Evolutionary conservation across 2,329 filamentous ascomycete species (phyloP).

Genomic region (Drechslerella dactyloides): DNA sequence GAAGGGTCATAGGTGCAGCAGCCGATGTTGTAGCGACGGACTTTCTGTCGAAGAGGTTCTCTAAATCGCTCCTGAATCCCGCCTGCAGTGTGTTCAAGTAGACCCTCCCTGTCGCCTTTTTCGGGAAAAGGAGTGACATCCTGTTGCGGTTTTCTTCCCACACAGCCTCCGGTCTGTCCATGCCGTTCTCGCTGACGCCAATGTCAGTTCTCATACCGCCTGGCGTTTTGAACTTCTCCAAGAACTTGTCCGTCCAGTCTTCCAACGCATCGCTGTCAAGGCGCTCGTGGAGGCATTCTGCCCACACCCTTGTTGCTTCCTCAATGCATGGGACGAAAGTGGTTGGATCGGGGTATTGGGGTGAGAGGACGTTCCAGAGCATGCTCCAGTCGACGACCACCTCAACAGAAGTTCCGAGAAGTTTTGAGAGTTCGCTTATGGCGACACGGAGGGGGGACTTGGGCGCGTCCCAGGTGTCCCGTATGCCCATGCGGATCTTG

Average conservation of each 20-base stretch:
- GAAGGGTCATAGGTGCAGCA: conserved; percentile 22
- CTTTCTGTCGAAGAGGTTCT: conserved; percentile 42
- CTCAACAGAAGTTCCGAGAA: conserved; percentile 26
- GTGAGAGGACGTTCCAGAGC: conserved; percentile 36
- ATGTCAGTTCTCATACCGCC: conserved; percentile 38
- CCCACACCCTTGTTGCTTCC: conserved; percentile 34
- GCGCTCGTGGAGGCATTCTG: conserved; percentile 44
- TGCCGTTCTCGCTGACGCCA: conserved; percentile 33
- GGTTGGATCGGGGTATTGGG: conserved; percentile 38
- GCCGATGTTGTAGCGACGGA: conserved; percentile 11
- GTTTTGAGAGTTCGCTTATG: conserved; percentile 37
- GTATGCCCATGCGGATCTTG: conserved; percentile 47
- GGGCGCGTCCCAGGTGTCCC: conserved; percentile 45
- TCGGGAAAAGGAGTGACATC: conserved; percentile 34
- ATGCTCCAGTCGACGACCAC: conserved; percentile 40
- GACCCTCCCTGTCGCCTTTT: conserved; percentile 26
- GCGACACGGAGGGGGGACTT: conserved; percentile 27
- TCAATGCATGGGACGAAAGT: conserved; percentile 46
- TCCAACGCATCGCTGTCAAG: conserved; percentile 39
- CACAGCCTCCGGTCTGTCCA: conserved; percentile 24
- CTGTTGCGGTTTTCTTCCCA: conserved; percentile 10
- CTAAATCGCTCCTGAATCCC: conserved; percentile 32
- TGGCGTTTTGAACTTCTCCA: conserved; percentile 35
- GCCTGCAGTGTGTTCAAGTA: conserved; percentile 40
- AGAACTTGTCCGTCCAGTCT: conserved; percentile 39